Evolutionary conservation across 768 basidiomycete species (phyloP), one percentile per base, ranked within the genome.

Genomic region (Cyathus striatus): DNA sequence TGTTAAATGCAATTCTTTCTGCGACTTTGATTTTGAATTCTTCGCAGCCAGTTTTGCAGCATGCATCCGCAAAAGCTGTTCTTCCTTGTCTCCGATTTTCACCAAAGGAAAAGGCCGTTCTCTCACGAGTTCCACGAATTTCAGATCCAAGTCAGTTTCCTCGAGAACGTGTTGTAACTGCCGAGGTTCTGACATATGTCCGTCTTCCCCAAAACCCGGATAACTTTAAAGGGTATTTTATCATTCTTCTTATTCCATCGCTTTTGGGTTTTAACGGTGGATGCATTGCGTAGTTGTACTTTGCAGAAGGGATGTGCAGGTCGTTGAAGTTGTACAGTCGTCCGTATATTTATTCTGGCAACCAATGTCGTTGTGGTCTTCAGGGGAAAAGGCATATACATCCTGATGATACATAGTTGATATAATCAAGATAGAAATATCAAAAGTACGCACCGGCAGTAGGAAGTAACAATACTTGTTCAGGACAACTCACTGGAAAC

Each of bases 1-100:
- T 10, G 81, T 78, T 36, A 91, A 54, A 61, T 86, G 83, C 4
- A 88, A 66, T 64, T 87, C 82, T 65, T 89, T 90, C 42, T 64
- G 55, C 17, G 57, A 45, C n/a, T n/a, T n/a, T 40, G 63, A n/a
- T n/a, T n/a, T n/a, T n/a, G n/a, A 56, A 35, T 61, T 49, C 30
- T 43, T 52, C 5, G 51, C 49, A 38, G 51, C 64, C 49, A 66
- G 68, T 39, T 58, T 61, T 49, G 65, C 64, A 37, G 53, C 59
- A 48, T 64, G 67, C 39, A 59, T 50, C 43, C 64, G 59, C 47
- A 62, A 65, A 16, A 64, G 56, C 48, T 66, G 61, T 24, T 63
- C 69, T 47, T 68, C 67, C 45, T 69, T 69, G 51, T 76, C 62
- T 22, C 80, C 51, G 21, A 87, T 56, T 46, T 72, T 78, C 26